Evolutionary conservation across 352 stramenopile species (phyloP).

Genomic region (Globisporangium takayamanum): DNA sequence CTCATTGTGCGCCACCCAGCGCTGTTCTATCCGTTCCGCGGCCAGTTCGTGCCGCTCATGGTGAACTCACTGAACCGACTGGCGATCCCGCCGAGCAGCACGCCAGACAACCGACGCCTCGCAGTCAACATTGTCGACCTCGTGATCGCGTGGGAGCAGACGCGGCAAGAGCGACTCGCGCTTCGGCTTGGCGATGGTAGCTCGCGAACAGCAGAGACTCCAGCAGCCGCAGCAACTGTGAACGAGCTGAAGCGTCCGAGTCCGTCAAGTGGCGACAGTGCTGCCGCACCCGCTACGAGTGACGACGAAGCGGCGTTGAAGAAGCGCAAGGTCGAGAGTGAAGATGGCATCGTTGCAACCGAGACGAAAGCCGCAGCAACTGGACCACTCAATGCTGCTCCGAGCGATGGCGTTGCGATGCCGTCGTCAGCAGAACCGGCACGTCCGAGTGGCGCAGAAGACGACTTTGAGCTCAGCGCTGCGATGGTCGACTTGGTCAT

Average conservation of each 20-base stretch:
- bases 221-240: background rate
- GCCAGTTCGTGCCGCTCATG: conserved; percentile 95
- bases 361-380: background rate
- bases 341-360: conserved; percentile 10
- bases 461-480: conserved; percentile 83
- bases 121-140: conserved; percentile 94
- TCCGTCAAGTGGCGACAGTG: background rate
- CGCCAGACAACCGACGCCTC: conserved; percentile 90
- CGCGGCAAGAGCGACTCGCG: conserved; percentile 60
- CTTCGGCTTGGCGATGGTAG: conserved; percentile 7
- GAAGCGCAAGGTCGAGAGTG: conserved; percentile 38
- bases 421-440: conserved; percentile 4
- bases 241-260: conserved; percentile 18
- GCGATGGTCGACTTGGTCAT: conserved; percentile 90
- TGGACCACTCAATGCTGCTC: background rate
- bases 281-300: background rate
- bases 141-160: conserved; percentile 94
- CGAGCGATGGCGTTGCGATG: conserved; percentile 6
- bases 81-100: conserved; percentile 91
- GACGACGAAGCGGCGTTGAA: conserved; percentile 19
- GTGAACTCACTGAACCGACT: conserved; percentile 94
- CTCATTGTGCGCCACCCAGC: conserved; percentile 92
- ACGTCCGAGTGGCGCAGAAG: conserved; percentile 37
- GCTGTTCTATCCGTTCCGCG: conserved; percentile 91
- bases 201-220: background rate